A percentile compares a stretch with the other conserved stretches of the same genome.
Conservation (phyloP, 2,329 filamentous ascomycete species). For the Fusarium solani-melongenae region DNA sequence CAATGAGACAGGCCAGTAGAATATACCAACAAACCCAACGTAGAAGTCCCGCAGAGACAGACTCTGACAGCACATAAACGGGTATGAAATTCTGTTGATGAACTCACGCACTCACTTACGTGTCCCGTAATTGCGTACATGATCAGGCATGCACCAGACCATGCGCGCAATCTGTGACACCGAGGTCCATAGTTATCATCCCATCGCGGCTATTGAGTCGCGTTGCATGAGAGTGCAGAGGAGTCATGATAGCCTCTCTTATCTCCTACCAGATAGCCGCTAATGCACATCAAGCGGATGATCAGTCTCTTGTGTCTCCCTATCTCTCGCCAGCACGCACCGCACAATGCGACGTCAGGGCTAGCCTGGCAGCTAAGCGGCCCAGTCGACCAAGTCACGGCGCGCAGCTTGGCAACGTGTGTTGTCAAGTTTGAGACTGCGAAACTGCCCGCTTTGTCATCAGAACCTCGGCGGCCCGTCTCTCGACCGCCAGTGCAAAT, state of each 20-base stretch:
- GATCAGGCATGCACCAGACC: not conserved
- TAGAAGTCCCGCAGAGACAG: not conserved
- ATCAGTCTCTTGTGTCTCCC: not conserved
- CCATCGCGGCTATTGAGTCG: not conserved
- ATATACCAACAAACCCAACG: not conserved
- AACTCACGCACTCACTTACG: not conserved
- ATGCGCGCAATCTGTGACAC: not conserved
- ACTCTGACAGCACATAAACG: not conserved
- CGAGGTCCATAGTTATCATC: not conserved
- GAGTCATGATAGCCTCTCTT: conserved; percentile 13
- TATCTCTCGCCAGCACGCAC: not conserved
- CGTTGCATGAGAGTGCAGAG: not conserved
- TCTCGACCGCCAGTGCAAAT: conserved; percentile 27
- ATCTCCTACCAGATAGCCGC: conserved; percentile 5
- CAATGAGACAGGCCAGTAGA: not conserved
- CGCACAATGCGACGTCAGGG: not conserved
- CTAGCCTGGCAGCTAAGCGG: not conserved
- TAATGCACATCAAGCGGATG: conserved; percentile 5
- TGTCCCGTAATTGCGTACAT: not conserved
- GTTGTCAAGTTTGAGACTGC: not conserved
- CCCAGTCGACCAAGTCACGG: conserved; percentile 14
- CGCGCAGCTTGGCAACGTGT: conserved; percentile 5
- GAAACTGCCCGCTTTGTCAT: not conserved
- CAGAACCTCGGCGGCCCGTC: not conserved
- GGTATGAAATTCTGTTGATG: not conserved